Evolutionary conservation across 139 green algal species (phyloP).

Genomic region (Chloropicon primus): DNA sequence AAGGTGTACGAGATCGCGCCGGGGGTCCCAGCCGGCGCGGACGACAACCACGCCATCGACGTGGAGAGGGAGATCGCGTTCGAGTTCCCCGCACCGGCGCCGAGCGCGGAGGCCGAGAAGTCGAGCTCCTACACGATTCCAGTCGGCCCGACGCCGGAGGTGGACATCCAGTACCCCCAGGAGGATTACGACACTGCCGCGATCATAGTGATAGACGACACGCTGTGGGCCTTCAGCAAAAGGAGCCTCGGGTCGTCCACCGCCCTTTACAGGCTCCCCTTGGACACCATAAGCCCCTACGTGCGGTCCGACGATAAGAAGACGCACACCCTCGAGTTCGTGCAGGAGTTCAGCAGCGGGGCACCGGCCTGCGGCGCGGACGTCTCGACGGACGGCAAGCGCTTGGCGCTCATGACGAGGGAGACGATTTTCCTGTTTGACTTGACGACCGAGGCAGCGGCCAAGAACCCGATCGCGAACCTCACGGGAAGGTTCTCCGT

Average conservation of each 20-base stretch:
- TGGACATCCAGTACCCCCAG: not conserved
- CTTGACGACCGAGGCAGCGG: not conserved
- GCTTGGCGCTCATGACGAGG: not conserved
- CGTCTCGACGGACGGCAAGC: not conserved
- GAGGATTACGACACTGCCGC: not conserved
- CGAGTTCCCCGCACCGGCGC: not conserved
- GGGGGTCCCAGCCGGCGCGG: not conserved
- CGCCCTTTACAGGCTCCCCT: not conserved
- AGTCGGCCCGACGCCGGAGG: not conserved
- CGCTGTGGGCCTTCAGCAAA: not conserved
- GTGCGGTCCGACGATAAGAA: not conserved
- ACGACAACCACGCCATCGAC: not conserved
- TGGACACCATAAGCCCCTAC: not conserved
- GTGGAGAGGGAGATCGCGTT: not conserved
- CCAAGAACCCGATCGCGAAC: not conserved
- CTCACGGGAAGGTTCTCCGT: not conserved
- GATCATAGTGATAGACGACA: not conserved
- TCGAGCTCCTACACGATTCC: not conserved
- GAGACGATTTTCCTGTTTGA: not conserved
- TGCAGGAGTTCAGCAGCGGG: not conserved
- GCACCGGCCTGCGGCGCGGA: not conserved
- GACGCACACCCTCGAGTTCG: not conserved
- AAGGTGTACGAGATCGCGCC: not conserved
- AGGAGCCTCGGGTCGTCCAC: not conserved
- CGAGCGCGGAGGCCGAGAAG: not conserved